Evolutionary conservation across 257 asterid species (phyloP), one percentile per base, ranked within the genome.

Genomic region (Forsythia viridissima): DNA sequence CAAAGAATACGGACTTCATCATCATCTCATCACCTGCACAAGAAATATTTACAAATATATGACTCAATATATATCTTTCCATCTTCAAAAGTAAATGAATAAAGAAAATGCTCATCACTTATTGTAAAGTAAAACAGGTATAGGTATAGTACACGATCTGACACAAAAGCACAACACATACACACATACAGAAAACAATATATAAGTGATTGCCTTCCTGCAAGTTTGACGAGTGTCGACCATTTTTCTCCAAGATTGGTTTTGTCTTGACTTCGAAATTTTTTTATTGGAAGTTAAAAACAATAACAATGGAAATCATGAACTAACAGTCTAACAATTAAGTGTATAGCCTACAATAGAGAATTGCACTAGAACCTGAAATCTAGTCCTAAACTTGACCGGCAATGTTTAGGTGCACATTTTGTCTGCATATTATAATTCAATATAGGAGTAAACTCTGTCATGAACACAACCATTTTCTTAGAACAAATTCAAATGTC

Each of bases 21-120:
- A 82, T 87, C 86, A 78, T 82, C 72, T 72, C 86, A 79, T 85
- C 85, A 87, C 86, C 93, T 88, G 79, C 61, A 83, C 34, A 81
- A 57, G 75, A 73, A 76, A 72, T 8, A 61, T 70, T n/a, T 3
- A 24, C 36, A 63, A n/a, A 55, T 18, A 48, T 10, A 12, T 66
- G 16, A 72, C 7, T 39, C 40, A 2, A 24, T 30, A 18, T 24
- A 69, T 30, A 43, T 37, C 18, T 36, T 66, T 52, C 4, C 65
- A 44, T 74, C 70, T 36, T 37, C 37, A 77, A 41, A 70, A 72
- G 38, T 72, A 34, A 57, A 72, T 8, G 70, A 61, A 63, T 69
- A 72, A 52, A 21, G 20, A 68, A 74, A 38, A 57, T 15, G 44
- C 44, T 79, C 76, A 55, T 30, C 30, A 72, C 34, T 69, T 16